Evolutionary conservation across 2,329 filamentous ascomycete species (phyloP), one percentile per base, ranked within the genome.

Genomic region (Macrophomina pseudophaseolina): DNA sequence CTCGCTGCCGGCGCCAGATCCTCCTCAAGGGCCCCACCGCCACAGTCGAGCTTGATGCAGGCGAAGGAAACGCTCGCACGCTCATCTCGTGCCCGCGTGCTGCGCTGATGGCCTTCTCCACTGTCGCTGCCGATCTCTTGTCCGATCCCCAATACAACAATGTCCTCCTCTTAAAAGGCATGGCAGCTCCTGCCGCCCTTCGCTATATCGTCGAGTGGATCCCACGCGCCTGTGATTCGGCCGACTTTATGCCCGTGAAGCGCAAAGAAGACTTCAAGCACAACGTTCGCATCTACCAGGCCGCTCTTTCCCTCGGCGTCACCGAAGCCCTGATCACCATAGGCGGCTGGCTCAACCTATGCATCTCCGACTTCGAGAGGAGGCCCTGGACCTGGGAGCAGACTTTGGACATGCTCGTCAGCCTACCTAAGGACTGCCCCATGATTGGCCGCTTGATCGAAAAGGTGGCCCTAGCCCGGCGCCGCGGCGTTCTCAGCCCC

Each of bases 211-310:
- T 54, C 48, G 35, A 44, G 48, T 66, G 65, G 65, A 66, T 66
- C 35, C 65, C 46, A n/a, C 65, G 54, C 30, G 33, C 54, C 33
- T 66, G 65, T 40, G 64, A 66, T 7, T 40, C 48, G 8, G n/a
- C 56, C 48, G 65, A 63, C 46, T 66, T 62, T 48, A 62, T 62
- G 65, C 54, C 56, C 11, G 60, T 66, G 44, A 66, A 66, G 54
- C 38, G 46, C 33, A 66, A 66, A 35, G 56, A 54, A 2, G 48
- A 44, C 30, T 63, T 66, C 49, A 44, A 42, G 40, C 65, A 66
- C 11, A 66, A 66, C 40, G 65, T 66, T 14, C 35, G 48, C 38
- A 48, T 66, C 56, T 66, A 63, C 49, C 65, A 66, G 28, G 65
- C 65, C n/a, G 65, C 65, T 2, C 46, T 63, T 5, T 53, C 48